Evolutionary conservation across 1,284 basidiomycete genomes (phyloP), one percentile per base, ranked within the genome.

Genomic region (Cutaneotrichosporon sp.): DNA sequence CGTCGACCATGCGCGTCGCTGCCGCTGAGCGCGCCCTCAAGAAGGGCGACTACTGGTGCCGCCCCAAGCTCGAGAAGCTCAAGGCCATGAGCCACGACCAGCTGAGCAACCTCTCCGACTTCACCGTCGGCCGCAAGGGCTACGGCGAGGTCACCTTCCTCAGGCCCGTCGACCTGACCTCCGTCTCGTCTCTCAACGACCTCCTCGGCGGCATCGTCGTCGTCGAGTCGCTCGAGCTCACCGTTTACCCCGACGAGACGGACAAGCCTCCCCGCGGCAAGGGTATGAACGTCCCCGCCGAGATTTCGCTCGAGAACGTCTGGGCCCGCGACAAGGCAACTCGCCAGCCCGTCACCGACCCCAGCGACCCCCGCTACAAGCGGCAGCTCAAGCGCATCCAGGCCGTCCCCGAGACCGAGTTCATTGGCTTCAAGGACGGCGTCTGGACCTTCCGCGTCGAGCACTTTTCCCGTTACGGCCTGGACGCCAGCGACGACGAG

Each of bases 391-490:
- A 90, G 81, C 86, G 90, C 69, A 82, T 98, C 77, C 88, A 88
- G 83, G 86, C 84, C 65, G 92, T 95, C 83, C 87, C 88, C 74
- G 89, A 90, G 60, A 97, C 93, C 43, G 85, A 87, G 64, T 98
- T 95, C 73, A 87, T 92, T 74, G 82, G 82, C 72, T 98, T 92
- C 76, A 83, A 87, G 51, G 83, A 83, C 68, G 95, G 95, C 51
- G 88, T 86, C 75, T 98, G 97, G 95, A 89, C 87, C 42, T 99
- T 99, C 82, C 86, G 84, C 31, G 95, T 98, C 62, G 89, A 95
- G 75, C 92, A 95, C 82, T 98, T 98, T 70, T 81, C 73, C 52
- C 64, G 80, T 65, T 80, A 82, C 59, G 82, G 81, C 33, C 68
- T 82, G 20, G 65, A 63, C 38, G 74, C 71, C 29, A 69, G 74